These are phyloP conservation scores for Chaetoceros tenuissimus DNA, from an alignment of 108 stramenopile species.

Conservation along the genomic window DNA sequence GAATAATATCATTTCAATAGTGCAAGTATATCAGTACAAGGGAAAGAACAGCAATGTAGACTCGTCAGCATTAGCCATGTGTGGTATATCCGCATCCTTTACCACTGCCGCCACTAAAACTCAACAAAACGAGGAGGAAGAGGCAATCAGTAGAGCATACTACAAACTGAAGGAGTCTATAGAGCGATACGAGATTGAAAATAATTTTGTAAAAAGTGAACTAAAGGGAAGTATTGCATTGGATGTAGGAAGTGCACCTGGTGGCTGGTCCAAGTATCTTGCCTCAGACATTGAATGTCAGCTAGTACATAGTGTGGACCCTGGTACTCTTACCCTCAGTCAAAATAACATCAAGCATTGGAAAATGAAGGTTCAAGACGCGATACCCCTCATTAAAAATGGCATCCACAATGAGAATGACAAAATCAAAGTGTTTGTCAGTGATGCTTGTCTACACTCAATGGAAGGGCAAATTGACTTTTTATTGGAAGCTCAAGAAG, in stretches of 20 bases:
- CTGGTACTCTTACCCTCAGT: conserved; percentile 41
- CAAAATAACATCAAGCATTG: too few relatives aligned
- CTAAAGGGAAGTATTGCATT: conserved; percentile 20
- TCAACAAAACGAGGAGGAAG: too few relatives aligned
- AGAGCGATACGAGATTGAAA: conserved; percentile 27
- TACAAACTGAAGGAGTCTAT: conserved; percentile 49
- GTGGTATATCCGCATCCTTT: too few relatives aligned
- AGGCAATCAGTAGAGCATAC: conserved; percentile 47
- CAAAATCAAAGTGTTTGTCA: conserved; percentile 36
- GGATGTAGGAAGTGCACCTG: conserved; percentile 58
- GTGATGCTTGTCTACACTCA: conserved; percentile 55
- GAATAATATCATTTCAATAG: too few relatives aligned
- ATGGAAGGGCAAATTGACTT: conserved; percentile 34
- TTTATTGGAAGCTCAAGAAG: conserved; percentile 22
- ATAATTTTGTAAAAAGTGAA: background rate
- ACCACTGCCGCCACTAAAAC: too few relatives aligned
- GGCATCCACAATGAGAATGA: conserved; percentile 2
- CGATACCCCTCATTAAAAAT: too few relatives aligned
- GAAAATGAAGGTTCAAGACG: conserved; percentile 24
- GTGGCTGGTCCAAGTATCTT: conserved; percentile 61
- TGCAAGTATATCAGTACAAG: too few relatives aligned
- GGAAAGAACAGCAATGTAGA: too few relatives aligned
- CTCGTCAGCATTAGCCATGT: too few relatives aligned
- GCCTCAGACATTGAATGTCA: conserved; percentile 22
- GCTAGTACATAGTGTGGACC: conserved; percentile 46